Conservation (phyloP, 345 rosid species). For the Linum usitatissimum region DNA sequence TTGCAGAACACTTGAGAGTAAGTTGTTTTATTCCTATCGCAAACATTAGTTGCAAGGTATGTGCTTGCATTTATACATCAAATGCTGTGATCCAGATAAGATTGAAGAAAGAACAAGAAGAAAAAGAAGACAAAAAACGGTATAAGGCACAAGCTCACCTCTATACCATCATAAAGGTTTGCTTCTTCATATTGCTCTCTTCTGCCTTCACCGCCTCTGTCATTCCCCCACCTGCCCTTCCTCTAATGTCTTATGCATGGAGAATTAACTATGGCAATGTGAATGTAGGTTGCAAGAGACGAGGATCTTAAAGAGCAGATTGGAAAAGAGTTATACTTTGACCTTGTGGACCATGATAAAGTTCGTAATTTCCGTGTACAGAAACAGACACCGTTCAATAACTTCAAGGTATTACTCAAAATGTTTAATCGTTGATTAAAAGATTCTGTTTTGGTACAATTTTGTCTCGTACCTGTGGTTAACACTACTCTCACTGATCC, state of each 20-base stretch:
- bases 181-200: not conserved
- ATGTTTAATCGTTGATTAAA: too few relatives aligned
- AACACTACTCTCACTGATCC: too few relatives aligned
- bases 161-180: conserved; percentile 76
- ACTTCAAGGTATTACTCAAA: conserved; percentile 55
- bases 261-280: not conserved
- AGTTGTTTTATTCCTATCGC: conserved; percentile 5
- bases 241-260: not conserved
- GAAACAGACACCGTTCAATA: conserved; percentile 62
- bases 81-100: conserved; percentile 46
- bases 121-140: conserved; percentile 78
- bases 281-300: conserved; percentile 76
- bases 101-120: conserved; percentile 92
- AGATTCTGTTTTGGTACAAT: not conserved
- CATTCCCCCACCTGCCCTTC: not conserved
- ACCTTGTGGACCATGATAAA: conserved; percentile 94
- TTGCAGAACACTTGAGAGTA: conserved; percentile 92
- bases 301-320: conserved; percentile 75
- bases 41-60: not conserved
- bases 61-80: not conserved
- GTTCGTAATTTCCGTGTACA: conserved; percentile 81
- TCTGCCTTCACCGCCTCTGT: too few relatives aligned
- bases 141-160: conserved; percentile 94
- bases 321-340: conserved; percentile 85
- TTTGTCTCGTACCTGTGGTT: not conserved